Conservation (phyloP, 106 monocot genomes). For the Allium cepa region DNA sequence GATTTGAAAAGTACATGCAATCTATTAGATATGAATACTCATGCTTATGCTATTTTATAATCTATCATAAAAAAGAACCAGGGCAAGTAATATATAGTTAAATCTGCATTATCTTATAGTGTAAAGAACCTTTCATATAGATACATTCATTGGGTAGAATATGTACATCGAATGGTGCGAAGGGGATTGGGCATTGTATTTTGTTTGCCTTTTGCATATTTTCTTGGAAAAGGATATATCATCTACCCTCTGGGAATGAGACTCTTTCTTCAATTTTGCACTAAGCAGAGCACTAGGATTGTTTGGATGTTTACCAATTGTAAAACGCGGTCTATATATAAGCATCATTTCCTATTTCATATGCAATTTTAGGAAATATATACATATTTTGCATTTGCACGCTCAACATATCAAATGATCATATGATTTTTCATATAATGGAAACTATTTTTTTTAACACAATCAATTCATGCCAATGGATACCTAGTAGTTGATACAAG, state of each 20-base stretch:
- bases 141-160: constrained; percentile 99
- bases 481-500: too few relatives aligned
- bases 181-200: constrained; percentile 84
- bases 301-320: constrained; percentile 99
- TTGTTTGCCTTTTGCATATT: constrained; percentile 76
- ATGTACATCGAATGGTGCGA: constrained; percentile 99
- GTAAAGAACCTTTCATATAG: constrained; percentile 88
- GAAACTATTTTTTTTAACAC: too few relatives aligned
- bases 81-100: too few relatives aligned
- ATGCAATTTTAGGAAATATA: too few relatives aligned
- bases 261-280: constrained; percentile 72
- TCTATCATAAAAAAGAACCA: too few relatives aligned
- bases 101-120: constrained; percentile 40
- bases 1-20: constrained; percentile 80
- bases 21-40: constrained; percentile 87
- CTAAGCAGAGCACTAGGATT: constrained; percentile 88
- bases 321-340: constrained; percentile 95
- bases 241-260: constrained; percentile 75
- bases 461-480: too few relatives aligned
- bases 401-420: too few relatives aligned
- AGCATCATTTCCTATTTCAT: too few relatives aligned
- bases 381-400: too few relatives aligned
- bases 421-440: too few relatives aligned
- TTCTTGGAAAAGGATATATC: constrained; percentile 76
- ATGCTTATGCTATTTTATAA: not conserved